These are phyloP conservation scores for Apiospora hydei DNA, from an alignment of 2,329 filamentous ascomycete species.

Conservation along the genomic window DNA sequence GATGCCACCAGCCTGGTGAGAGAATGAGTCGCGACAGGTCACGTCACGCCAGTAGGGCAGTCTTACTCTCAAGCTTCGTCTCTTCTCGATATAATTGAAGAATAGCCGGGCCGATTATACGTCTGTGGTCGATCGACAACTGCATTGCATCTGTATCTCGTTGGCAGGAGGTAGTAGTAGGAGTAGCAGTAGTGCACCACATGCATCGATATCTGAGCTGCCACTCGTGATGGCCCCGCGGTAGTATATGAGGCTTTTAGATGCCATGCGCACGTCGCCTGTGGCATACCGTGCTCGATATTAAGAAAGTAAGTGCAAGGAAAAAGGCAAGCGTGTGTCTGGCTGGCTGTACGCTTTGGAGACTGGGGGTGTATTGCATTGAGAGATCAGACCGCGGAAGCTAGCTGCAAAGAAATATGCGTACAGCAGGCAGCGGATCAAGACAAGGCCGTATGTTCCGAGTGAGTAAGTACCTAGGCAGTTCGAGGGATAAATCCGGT, in stretches of 20 bases:
- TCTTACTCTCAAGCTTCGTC: constrained; percentile 2
- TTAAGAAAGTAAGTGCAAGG: neutral
- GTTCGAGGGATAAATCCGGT: neutral
- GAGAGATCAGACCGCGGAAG: neutral
- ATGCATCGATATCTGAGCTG: neutral
- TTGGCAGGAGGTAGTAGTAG: neutral
- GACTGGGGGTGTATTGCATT: neutral
- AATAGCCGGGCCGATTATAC: constrained; percentile 10
- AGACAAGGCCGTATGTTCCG: neutral
- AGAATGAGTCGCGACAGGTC: constrained; percentile 13
- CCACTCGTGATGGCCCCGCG: neutral
- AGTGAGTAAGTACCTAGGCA: neutral
- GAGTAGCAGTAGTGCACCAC: neutral
- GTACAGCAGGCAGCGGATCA: neutral
- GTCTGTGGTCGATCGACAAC: neutral
- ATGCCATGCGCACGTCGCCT: neutral
- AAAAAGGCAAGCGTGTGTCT: neutral
- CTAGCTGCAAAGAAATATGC: neutral
- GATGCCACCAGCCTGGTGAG: neutral
- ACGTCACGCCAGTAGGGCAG: constrained; percentile 4
- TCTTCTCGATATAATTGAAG: neutral
- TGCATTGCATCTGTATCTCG: constrained; percentile 9
- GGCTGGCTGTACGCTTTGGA: neutral
- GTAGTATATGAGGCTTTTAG: neutral
- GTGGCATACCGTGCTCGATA: neutral